These are phyloP conservation scores for Aureobasidium sp. DNA, from an alignment of 2,329 filamentous ascomycete species.

Conservation along the genomic window DNA sequence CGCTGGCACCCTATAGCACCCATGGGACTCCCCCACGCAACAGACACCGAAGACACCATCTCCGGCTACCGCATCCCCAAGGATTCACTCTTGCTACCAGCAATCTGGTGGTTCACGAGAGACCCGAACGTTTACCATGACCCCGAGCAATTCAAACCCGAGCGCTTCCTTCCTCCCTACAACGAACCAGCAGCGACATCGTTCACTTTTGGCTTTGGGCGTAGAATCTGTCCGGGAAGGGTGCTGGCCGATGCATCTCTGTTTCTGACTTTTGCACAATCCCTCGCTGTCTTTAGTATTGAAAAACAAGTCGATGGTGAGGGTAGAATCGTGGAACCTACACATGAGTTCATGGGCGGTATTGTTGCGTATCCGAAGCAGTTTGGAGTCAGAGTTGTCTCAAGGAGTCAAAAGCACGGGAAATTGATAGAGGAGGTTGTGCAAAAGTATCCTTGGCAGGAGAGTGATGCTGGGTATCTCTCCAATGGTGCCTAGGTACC, in stretches of 20 bases:
- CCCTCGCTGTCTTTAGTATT: slow-evolving; percentile 38
- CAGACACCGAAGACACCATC: slow-evolving; percentile 27
- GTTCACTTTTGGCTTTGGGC: slow-evolving; percentile 18
- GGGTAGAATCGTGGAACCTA: slow-evolving; percentile 12
- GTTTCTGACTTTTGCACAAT: slow-evolving; percentile 34
- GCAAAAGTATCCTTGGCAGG: slow-evolving; percentile 6
- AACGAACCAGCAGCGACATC: slow-evolving; percentile 17
- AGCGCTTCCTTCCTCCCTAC: slow-evolving; percentile 30
- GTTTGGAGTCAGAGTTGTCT: slow-evolving; percentile 13
- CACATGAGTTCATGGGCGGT: slow-evolving; percentile 13
- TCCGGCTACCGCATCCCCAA: slow-evolving; percentile 35
- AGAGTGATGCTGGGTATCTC: slow-evolving; percentile 11
- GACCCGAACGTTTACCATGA: slow-evolving; percentile 18
- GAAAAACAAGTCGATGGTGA: slow-evolving; percentile 2
- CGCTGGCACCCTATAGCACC: slow-evolving; percentile 26
- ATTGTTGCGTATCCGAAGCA: slow-evolving; percentile 16
- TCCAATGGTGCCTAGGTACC: background rate
- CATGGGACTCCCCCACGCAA: slow-evolving; percentile 26
- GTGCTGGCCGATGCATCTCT: slow-evolving; percentile 31
- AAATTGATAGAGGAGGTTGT: slow-evolving; percentile 15
- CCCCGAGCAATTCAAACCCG: slow-evolving; percentile 33
- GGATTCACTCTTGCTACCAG: slow-evolving; percentile 27
- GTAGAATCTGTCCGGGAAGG: slow-evolving; percentile 17
- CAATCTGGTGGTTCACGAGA: slow-evolving; percentile 34
- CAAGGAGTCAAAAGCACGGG: slow-evolving; percentile 7